phyloP scores from a whole-genome alignment of 106 monocot species.

The Xerophyta viscosa region DNA sequence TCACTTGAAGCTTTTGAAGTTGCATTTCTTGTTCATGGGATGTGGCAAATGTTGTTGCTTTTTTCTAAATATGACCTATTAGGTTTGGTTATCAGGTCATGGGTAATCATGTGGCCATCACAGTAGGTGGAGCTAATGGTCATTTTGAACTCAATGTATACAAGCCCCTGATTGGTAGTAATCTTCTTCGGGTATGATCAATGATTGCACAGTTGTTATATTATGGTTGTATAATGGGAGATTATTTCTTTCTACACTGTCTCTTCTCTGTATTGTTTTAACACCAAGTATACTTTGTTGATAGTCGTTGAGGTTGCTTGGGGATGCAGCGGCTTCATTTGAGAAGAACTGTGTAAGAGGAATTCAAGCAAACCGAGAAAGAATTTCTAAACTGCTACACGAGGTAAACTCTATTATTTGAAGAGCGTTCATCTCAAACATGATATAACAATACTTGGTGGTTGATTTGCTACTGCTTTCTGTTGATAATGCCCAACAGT shows the following conservation, averaged over 20 bases:
- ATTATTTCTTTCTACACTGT: no score
- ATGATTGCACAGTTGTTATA: background rate
- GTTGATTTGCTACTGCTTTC: background rate
- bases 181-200: constrained; percentile 62
- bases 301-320: constrained; percentile 89
- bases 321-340: constrained; percentile 84
- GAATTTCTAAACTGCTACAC: constrained; percentile 79
- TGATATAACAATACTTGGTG: no score
- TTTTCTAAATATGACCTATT: no score
- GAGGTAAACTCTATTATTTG: constrained; percentile 38
- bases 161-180: constrained; percentile 92
- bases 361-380: constrained; percentile 80
- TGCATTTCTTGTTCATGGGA: no score
- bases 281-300: constrained; percentile 4
- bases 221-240: background rate
- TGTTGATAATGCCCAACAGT: constrained; percentile 32
- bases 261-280: background rate
- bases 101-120: constrained; percentile 92
- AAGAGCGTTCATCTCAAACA: background rate
- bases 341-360: constrained; percentile 98
- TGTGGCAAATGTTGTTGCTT: no score
- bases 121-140: constrained; percentile 92
- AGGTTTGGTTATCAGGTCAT: constrained; percentile 38
- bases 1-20: no score
- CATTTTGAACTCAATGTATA: constrained; percentile 98